Percentiles rank a stretch among this genome's conserved stretches.
Evolutionary conservation across 2,329 filamentous ascomycete species (phyloP).

Genomic region (Talaromyces islandicus): DNA sequence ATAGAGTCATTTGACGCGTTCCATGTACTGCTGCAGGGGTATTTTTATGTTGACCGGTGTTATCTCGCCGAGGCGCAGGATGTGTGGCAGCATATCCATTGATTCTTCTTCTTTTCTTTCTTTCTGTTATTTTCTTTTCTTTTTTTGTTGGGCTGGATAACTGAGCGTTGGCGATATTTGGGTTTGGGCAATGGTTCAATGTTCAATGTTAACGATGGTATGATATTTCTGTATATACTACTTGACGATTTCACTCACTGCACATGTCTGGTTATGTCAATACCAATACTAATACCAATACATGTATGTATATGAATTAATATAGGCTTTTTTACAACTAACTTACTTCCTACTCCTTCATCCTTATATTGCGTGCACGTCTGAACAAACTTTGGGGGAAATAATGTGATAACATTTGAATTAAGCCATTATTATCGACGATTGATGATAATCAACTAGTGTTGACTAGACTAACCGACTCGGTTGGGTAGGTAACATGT

Average conservation of each 20-base stretch:
- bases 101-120: background rate
- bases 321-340: no score
- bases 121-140: no score
- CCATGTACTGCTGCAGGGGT: constrained; percentile 23
- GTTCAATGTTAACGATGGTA: no score
- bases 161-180: background rate
- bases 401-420: no score
- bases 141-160: background rate
- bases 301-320: no score
- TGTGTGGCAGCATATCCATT: constrained; percentile 27
- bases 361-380: no score
- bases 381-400: no score
- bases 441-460: background rate
- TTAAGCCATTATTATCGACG: background rate
- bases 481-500: background rate
- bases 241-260: background rate
- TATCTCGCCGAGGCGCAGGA: constrained; percentile 24
- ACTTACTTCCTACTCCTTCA: no score
- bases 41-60: constrained; percentile 31
- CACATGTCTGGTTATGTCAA: no score
- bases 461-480: background rate
- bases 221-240: no score
- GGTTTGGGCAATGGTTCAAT: background rate
- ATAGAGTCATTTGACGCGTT: constrained; percentile 29
- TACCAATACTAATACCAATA: background rate